Percentiles rank a stretch among this genome's conserved stretches.
phyloP scores from a whole-genome alignment of 805 yeast species.

The Yamadazyma takamatsuzukensis region DNA sequence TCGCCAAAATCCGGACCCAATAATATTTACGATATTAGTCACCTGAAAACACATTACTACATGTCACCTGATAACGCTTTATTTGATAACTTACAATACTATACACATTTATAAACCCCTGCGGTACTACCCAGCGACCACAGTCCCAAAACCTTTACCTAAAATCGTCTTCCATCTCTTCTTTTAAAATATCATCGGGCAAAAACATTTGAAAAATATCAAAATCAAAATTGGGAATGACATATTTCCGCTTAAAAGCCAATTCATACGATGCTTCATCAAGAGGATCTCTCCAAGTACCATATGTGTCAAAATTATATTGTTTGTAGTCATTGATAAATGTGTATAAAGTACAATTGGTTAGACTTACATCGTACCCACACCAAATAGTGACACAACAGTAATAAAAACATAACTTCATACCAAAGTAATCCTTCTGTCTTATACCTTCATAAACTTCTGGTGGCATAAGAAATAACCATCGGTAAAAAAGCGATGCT shows the following conservation, averaged over 20 bases:
- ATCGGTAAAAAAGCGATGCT: constrained; percentile 23
- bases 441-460: constrained; percentile 16
- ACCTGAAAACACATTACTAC: no score
- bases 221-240: not conserved
- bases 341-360: constrained; percentile 20
- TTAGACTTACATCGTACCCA: constrained; percentile 14
- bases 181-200: constrained; percentile 1
- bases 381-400: constrained; percentile 16
- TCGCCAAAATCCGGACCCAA: no score
- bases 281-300: constrained; percentile 11
- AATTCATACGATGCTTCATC: constrained; percentile 9
- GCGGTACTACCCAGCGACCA: no score
- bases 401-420: constrained; percentile 20
- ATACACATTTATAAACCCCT: no score
- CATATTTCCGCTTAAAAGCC: constrained; percentile 2
- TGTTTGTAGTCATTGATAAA: constrained; percentile 16
- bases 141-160: no score
- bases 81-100: no score
- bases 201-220: constrained; percentile 1
- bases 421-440: constrained; percentile 17
- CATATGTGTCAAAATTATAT: constrained; percentile 8
- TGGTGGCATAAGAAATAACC: constrained; percentile 18
- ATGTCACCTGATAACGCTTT: no score
- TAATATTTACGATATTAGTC: no score
- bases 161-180: no score